Percentiles rank a stretch among this genome's conserved stretches.
phyloP scores from a whole-genome alignment of 495 filamentous ascomycete genomes.

The Aspergillus egyptiacus region DNA sequence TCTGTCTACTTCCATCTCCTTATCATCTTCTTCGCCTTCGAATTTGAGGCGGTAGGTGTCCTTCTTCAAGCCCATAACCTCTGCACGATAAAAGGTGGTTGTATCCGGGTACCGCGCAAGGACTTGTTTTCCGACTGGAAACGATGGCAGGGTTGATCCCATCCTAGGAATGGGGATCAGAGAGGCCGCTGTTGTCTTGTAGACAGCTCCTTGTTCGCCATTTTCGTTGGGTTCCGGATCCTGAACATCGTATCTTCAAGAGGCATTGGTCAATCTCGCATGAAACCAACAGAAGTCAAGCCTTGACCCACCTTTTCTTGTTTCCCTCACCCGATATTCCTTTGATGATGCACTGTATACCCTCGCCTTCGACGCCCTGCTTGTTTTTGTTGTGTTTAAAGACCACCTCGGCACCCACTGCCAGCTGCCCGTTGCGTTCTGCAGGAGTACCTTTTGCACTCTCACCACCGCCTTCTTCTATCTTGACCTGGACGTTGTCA shows the following conservation, averaged over 20 bases:
- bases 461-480: constrained; percentile 50
- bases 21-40: constrained; percentile 79
- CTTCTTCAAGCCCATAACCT: constrained; percentile 72
- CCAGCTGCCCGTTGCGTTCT: constrained; percentile 50
- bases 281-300: constrained; percentile 7
- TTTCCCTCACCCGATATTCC: constrained; percentile 78
- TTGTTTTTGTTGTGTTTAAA: constrained; percentile 74
- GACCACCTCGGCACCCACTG: constrained; percentile 74
- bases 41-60: constrained; percentile 65
- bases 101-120: constrained; percentile 84
- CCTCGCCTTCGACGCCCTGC: constrained; percentile 57
- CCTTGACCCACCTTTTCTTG: constrained; percentile 55
- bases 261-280: constrained; percentile 16
- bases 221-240: constrained; percentile 86
- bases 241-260: constrained; percentile 77
- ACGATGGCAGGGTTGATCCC: constrained; percentile 54
- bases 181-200: constrained; percentile 68
- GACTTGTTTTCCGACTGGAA: constrained; percentile 72
- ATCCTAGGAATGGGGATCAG: constrained; percentile 77
- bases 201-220: constrained; percentile 63
- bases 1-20: constrained; percentile 72
- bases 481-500: constrained; percentile 43
- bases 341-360: constrained; percentile 85
- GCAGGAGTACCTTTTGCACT: constrained; percentile 43
- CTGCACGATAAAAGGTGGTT: constrained; percentile 94